phyloP scores from a whole-genome alignment of 139 green algal genomes.

The Micractinium conductrix region DNA sequence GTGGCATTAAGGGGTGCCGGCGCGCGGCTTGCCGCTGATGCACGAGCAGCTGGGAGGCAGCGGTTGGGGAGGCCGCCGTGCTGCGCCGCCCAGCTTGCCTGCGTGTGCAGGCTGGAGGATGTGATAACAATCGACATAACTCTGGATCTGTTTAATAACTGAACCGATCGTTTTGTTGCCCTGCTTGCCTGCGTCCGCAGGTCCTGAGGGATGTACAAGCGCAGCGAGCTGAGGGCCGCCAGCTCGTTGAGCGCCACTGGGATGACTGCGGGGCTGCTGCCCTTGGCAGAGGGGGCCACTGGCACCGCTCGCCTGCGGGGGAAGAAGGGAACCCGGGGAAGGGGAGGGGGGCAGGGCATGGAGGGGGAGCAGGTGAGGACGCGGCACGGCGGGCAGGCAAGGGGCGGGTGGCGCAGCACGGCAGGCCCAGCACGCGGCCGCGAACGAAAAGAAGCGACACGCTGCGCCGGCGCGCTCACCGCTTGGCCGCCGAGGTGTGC shows the following conservation, averaged over 20 bases:
- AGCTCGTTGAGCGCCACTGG: constrained; percentile 50
- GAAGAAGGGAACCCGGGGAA: not conserved
- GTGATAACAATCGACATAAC: too few relatives aligned
- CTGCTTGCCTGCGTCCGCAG: constrained; percentile 57
- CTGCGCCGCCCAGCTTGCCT: not conserved
- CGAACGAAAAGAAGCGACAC: too few relatives aligned
- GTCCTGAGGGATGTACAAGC: constrained; percentile 83
- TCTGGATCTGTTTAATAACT: too few relatives aligned
- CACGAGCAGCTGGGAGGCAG: too few relatives aligned
- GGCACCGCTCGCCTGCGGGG: constrained; percentile 29
- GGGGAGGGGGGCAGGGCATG: not conserved
- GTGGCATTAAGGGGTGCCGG: not conserved
- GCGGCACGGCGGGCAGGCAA: too few relatives aligned
- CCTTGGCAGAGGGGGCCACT: constrained; percentile 19
- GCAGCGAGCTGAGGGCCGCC: constrained; percentile 67
- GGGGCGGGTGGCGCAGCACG: too few relatives aligned
- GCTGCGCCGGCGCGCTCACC: constrained; percentile 17
- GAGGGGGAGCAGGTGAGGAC: not conserved
- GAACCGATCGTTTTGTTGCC: too few relatives aligned
- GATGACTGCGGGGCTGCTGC: not conserved
- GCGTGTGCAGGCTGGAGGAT: not conserved
- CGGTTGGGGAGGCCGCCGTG: not conserved
- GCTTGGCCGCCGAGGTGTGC: not conserved
- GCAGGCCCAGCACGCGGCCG: too few relatives aligned
- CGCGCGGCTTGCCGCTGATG: too few relatives aligned